These are phyloP conservation scores for Lichtheimia corymbifera DNA, from an alignment of 371 early-diverging fungal species.

Conservation along the genomic window DNA sequence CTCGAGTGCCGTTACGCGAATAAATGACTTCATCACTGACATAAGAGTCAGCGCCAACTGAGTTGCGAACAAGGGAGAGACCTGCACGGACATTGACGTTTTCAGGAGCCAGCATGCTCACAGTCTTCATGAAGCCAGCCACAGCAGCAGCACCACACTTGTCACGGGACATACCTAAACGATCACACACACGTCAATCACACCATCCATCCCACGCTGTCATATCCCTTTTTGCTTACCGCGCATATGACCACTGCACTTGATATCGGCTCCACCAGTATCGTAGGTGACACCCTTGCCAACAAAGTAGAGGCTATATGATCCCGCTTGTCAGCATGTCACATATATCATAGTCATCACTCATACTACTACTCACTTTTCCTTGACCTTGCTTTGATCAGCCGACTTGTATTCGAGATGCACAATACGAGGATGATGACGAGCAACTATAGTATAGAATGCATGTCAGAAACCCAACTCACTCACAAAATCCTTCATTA, in stretches of 20 bases:
- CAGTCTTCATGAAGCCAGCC: conserved; percentile 82
- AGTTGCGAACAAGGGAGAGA: conserved; percentile 82
- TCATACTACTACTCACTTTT: conserved; percentile 70
- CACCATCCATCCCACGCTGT: background rate
- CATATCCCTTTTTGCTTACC: conserved; percentile 27
- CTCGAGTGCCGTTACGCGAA: conserved; percentile 80
- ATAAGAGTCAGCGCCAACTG: conserved; percentile 78
- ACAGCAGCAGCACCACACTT: conserved; percentile 88
- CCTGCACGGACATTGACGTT: conserved; percentile 72
- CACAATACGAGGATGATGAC: conserved; percentile 81
- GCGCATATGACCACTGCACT: conserved; percentile 83
- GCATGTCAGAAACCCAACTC: no score
- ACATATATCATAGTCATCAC: background rate
- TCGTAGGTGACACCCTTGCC: conserved; percentile 94
- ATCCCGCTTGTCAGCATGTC: background rate
- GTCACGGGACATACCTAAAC: conserved; percentile 79
- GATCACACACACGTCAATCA: background rate
- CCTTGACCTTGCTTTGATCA: conserved; percentile 75
- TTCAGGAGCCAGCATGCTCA: conserved; percentile 64
- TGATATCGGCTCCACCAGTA: conserved; percentile 89
- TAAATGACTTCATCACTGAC: conserved; percentile 83
- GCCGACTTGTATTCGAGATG: conserved; percentile 78
- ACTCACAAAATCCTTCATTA: background rate
- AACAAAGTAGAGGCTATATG: conserved; percentile 73
- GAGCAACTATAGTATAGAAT: conserved; percentile 45